Base-by-base conservation (phyloP, 768 basidiomycete species). In the Tricholoma furcatifolium region DNA sequence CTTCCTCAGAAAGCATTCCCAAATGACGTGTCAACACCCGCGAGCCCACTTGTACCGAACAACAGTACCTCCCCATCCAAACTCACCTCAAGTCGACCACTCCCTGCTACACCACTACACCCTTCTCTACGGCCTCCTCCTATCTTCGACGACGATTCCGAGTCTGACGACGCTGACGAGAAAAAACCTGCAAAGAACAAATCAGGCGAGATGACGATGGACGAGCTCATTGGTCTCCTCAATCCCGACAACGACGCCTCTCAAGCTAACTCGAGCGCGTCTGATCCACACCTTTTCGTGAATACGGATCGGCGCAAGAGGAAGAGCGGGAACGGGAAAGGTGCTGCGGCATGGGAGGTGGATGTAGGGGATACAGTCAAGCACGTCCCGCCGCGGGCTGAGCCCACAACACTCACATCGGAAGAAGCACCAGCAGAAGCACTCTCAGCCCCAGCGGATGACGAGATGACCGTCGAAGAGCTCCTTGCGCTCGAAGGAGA, bases 401-500 rank as follows among this genome's bases (percentile, higher is more conserved):
- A 27, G 7, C 27, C 27, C 27, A 27, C 27, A 4, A 27, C 3
- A 7, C 27, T 27, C 8, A 38, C 23, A 4, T 10, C 47, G 7
- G 20, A 18, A 1, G 5, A 24, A 14, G 12, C 47, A 15, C 12
- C 43, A 17, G 32, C 14, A 15, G 31, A 23, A 34, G 20, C 23
- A 14, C 48, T 30, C n/a, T 5, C 20, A 32, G 3, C 12, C 7
- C 17, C 30, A 23, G 36, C 14, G 17, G 50, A 58, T 27, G 47
- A 52, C 15, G 59, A 60, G 41, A n/a, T 62, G 50, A 60, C 41
- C 23, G 48, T 62, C n/a, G 55, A 57, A 31, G 60, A 57, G 42
- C 53, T 62, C 9, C 49, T 62, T 31, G 48, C 48, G 8, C 40
- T 59, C 1, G 48, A 60, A 30, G 50, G 43, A 8, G 27, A 27